These are phyloP conservation scores for Globisporangium heterothallicum DNA, from an alignment of 352 stramenopile genomes.

Conservation along the genomic window DNA sequence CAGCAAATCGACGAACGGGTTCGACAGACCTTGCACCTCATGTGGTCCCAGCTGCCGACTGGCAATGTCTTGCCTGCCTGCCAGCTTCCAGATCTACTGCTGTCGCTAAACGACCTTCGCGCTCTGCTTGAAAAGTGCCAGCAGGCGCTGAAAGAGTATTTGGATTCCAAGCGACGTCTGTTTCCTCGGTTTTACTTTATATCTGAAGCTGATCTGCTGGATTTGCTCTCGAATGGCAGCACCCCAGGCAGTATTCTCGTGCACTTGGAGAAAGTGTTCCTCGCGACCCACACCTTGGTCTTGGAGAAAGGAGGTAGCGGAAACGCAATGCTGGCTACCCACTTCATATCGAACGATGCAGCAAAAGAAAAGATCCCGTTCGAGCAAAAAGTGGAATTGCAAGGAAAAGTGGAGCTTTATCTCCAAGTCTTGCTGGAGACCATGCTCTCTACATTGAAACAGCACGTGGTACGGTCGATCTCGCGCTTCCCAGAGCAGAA, in stretches of 20 bases:
- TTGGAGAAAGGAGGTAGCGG: conserved; percentile 38
- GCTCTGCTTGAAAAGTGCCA: conserved; percentile 89
- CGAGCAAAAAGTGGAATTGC: conserved; percentile 78
- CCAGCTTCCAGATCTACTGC: conserved; percentile 71
- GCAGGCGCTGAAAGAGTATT: conserved; percentile 91
- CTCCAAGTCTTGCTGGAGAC: conserved; percentile 89
- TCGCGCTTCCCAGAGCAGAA: conserved; percentile 85
- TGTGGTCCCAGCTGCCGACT: conserved; percentile 61
- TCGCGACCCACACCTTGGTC: conserved; percentile 59
- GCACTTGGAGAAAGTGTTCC: conserved; percentile 89
- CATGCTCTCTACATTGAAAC: conserved; percentile 87
- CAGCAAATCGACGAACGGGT: conserved; percentile 80
- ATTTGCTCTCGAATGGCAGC: conserved; percentile 92
- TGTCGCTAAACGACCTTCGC: conserved; percentile 70
- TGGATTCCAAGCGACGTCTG: conserved; percentile 89
- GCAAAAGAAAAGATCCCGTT: conserved; percentile 89
- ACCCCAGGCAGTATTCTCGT: conserved; percentile 85
- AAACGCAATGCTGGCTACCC: conserved; percentile 52
- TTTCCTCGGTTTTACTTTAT: conserved; percentile 96
- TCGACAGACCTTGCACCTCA: conserved; percentile 57
- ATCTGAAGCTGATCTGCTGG: conserved; percentile 91
- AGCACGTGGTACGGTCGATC: conserved; percentile 85
- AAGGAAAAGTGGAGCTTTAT: conserved; percentile 96
- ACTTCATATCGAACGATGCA: conserved; percentile 89
- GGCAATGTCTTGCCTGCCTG: conserved; percentile 81